Percentiles rank a stretch among this genome's conserved stretches.
Conservation (phyloP, 441 rosid genomes). For the Populus hybrid region DNA sequence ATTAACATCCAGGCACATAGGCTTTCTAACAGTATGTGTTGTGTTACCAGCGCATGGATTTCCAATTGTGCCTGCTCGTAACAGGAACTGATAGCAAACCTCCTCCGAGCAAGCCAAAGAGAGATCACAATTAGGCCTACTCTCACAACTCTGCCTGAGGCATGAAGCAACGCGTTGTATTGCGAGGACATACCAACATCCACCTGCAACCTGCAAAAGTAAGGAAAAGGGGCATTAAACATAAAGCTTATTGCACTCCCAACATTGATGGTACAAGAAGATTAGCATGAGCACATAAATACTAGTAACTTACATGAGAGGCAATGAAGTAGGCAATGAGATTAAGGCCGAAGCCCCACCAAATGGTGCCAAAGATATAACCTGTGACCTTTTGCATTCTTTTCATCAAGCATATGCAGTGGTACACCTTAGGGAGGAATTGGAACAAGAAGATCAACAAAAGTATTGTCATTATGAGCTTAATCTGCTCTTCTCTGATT, state of each 20-base stretch:
- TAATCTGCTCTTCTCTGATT: conserved; percentile 55
- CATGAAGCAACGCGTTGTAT: conserved; percentile 55
- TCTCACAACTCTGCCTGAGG: conserved; percentile 47
- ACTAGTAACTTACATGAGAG: conserved; percentile 48
- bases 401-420: conserved; percentile 55
- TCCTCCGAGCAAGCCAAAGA: conserved; percentile 58
- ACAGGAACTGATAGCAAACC: conserved; percentile 47
- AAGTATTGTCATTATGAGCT: conserved; percentile 56
- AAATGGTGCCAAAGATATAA: conserved; percentile 65
- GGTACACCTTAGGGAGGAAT: conserved; percentile 71
- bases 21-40: conserved; percentile 28
- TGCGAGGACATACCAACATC: conserved; percentile 76
- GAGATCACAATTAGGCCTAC: conserved; percentile 36
- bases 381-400: conserved; percentile 71
- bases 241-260: background rate
- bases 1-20: conserved; percentile 45
- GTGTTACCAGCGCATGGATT: conserved; percentile 43
- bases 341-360: conserved; percentile 77
- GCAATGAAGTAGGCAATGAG: conserved; percentile 74
- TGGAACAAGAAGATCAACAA: conserved; percentile 68
- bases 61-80: conserved; percentile 25
- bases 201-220: conserved; percentile 57
- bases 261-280: background rate
- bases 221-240: background rate
- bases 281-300: background rate